A percentile compares a stretch with the other conserved stretches of the same genome.
Conservation (phyloP, 2,329 filamentous ascomycete genomes). For the Fonsecaea multimorphosa region DNA sequence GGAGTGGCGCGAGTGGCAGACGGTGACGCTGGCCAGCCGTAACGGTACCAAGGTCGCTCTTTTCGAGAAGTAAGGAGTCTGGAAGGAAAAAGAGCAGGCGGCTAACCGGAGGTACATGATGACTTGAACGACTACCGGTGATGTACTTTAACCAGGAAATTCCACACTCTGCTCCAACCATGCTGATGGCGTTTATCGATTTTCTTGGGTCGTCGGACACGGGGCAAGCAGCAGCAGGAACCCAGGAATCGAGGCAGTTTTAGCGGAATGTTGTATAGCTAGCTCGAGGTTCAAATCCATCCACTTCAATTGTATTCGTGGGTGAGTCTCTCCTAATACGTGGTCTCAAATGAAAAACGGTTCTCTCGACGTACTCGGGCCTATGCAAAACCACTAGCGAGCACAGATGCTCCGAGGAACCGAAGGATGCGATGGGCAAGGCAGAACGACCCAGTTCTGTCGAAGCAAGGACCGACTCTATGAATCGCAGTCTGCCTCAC, state of each 20-base stretch:
- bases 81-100: not conserved
- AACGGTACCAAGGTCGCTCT: constrained; percentile 60
- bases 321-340: not conserved
- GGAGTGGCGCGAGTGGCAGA: constrained; percentile 70
- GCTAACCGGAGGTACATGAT: not conserved
- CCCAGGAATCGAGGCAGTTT: not conserved
- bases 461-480: no score
- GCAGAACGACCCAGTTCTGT: not conserved
- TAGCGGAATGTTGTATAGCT: not conserved
- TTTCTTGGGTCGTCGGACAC: not conserved
- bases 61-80: constrained; percentile 31
- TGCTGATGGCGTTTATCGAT: not conserved
- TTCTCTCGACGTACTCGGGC: not conserved
- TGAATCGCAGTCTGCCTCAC: not conserved
- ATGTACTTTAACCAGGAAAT: not conserved
- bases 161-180: not conserved
- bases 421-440: not conserved
- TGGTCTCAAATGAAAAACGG: not conserved
- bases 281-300: not conserved
- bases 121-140: not conserved
- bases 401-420: not conserved
- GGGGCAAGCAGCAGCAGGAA: not conserved
- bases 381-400: not conserved
- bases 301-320: not conserved
- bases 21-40: constrained; percentile 80